Evolutionary conservation across 257 asterid species (phyloP), one percentile per base, ranked within the genome.

Genomic region (Nicotiana tabacum): DNA sequence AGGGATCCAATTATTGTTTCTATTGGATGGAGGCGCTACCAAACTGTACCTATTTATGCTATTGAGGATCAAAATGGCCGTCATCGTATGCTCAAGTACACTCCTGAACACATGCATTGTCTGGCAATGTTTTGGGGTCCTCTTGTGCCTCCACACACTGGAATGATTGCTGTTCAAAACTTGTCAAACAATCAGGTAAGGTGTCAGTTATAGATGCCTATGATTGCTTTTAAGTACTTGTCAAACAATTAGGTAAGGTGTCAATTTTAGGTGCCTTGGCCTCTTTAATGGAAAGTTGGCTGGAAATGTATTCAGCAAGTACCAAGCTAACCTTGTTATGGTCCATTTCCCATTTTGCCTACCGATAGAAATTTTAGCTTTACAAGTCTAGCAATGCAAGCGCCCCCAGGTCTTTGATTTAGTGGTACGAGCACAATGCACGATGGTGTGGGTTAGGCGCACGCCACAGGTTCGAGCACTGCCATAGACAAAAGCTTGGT

Each of bases 81-180:
- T 53, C 92, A 89, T 84, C 97, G 99, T 69, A 96, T 96, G 99
- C 97, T 94, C 68, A 96, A 96, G 86, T 93, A 96, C 92, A 96
- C 99, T 35, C 98, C 99, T 58, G 99, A 96, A 83, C 99, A 96
- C 84, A 96, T 96, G 99, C 99, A 96, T 86, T 96, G 99, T 87
- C 90, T 96, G 89, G 99, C 99, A 84, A 90, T 93, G 98, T 93
- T 96, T 86, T 96, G 98, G 98, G 99, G 99, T 46, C 98, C 98
- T 82, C 98, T 96, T 81, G 99, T 98, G 69, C 98, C 99, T 60
- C 98, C 98, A 61, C 92, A 89, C 77, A 89, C 99, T 53, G 98
- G 99, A 37, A 93, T 94, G 86, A 93, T 96, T 64, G 98, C 99
- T 67, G 91, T 96, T 72, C 99, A 93, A 88, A 93, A 87, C 87